Base-by-base conservation (phyloP, 2,329 filamentous ascomycete genomes). In the Pseudohalonectria lignicola region DNA sequence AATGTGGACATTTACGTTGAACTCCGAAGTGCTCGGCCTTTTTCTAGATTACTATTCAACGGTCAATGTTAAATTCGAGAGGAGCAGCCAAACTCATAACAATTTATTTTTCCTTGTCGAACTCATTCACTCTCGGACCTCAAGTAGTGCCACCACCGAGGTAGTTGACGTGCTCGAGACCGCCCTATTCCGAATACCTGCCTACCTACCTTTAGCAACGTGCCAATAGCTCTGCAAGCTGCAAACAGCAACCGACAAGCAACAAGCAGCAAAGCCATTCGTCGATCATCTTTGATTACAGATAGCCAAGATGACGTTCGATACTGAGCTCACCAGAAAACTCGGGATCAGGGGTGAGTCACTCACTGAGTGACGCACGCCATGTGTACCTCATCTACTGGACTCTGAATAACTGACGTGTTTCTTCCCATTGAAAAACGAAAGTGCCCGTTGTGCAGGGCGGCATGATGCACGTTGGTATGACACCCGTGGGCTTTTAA, bases 391-490 rank as follows among this genome's bases (percentile, higher is more conserved):
- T 34, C 31, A 31, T 19, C 12, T 12, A 13, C 31, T 34, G 12
- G 23, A n/a, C n/a, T n/a, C n/a, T n/a, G n/a, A n/a, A n/a, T n/a
- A n/a, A n/a, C n/a, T n/a, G n/a, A n/a, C n/a, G n/a, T n/a, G 8
- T 26, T 26, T 23, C 17, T 34, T 34, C 31, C 28, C 19, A 37
- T 20, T 37, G 37, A 34, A 49, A 84, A 31, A n/a, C n/a, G n/a
- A n/a, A 31, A 38, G 81, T 90, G 47, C 85, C 85, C 50, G 68
- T 92, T 44, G 81, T 92, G 42, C 85, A 92, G 60, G 85, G 85
- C 56, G 85, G 85, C 53, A 90, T 92, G 84, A 59, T 55, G 56
- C 50, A 51, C 45, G 47, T 50, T 34, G 47, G 45, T 47, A 44
- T 23, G 41, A 33, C 31, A 7, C 17, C 28, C 36, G 12, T 40